Evolutionary conservation across 768 basidiomycete species (phyloP).

Genomic region (Pleurotus platypus): DNA sequence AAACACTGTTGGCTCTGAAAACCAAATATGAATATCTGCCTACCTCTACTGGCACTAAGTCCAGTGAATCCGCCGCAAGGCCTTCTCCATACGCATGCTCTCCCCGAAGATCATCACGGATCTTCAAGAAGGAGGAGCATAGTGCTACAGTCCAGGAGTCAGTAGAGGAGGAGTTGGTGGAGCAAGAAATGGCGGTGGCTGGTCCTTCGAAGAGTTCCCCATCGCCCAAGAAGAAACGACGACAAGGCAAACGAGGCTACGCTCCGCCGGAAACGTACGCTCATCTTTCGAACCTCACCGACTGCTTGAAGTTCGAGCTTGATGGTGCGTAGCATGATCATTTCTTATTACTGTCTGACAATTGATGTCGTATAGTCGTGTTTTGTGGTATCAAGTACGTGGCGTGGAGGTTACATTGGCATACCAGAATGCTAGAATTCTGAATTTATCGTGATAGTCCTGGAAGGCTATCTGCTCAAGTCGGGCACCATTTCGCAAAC

Average conservation of each 20-base stretch:
- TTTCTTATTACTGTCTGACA: background rate
- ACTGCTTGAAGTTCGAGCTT: slow-evolving; percentile 48
- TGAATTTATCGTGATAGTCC: slow-evolving; percentile 38
- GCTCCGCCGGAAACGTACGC: slow-evolving; percentile 50
- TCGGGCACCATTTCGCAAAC: slow-evolving; percentile 78
- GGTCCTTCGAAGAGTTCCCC: background rate
- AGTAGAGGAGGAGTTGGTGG: no score
- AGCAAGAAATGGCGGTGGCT: background rate
- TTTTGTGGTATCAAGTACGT: slow-evolving; percentile 85
- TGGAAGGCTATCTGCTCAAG: slow-evolving; percentile 60
- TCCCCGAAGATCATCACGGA: background rate
- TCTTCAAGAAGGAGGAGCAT: background rate
- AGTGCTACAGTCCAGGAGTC: background rate
- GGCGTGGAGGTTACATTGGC: background rate
- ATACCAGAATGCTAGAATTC: background rate
- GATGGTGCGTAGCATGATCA: slow-evolving; percentile 44
- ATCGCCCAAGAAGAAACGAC: slow-evolving; percentile 21
- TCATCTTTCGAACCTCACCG: slow-evolving; percentile 47
- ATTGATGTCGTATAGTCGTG: slow-evolving; percentile 43
- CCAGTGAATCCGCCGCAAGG: no score
- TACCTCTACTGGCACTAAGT: no score
- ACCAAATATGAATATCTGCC: no score
- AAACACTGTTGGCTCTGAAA: no score
- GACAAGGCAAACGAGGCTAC: slow-evolving; percentile 32
- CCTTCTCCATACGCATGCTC: no score